phyloP scores from a whole-genome alignment of 768 basidiomycete genomes.

The Russula lepida region DNA sequence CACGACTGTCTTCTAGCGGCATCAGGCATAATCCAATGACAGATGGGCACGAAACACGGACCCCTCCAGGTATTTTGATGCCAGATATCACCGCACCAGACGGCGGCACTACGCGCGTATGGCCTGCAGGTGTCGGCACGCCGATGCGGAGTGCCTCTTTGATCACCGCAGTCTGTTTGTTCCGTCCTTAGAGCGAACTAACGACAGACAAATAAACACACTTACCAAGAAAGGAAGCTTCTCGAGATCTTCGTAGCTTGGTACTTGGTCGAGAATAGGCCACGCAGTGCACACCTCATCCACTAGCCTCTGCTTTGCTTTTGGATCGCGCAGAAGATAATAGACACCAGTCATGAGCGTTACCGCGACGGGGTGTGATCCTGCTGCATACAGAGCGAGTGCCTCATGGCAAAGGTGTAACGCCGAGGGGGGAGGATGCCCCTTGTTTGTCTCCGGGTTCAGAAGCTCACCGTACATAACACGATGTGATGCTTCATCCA shows the following conservation, averaged over 20 bases:
- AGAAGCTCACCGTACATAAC: constrained; percentile 8
- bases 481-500: constrained; percentile 10
- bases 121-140: not conserved
- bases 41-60: not conserved
- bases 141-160: constrained; percentile 10
- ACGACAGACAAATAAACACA: not conserved
- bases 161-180: constrained; percentile 9
- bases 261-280: constrained; percentile 1
- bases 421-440: not conserved
- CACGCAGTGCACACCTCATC: not conserved
- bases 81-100: constrained; percentile 4
- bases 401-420: constrained; percentile 3
- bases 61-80: constrained; percentile 5
- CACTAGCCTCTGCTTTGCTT: constrained; percentile 1
- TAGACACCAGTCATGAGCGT: constrained; percentile 8
- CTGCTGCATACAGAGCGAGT: constrained; percentile 3
- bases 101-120: constrained; percentile 9
- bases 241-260: constrained; percentile 7
- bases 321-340: constrained; percentile 2
- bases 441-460: constrained; percentile 1
- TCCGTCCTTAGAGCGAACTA: not conserved
- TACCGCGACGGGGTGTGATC: constrained; percentile 9
- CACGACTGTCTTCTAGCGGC: not conserved
- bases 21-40: not conserved
- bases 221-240: constrained; percentile 10